These are phyloP conservation scores for Brassica balearica DNA, from an alignment of 441 rosid species.

Conservation along the genomic window DNA sequence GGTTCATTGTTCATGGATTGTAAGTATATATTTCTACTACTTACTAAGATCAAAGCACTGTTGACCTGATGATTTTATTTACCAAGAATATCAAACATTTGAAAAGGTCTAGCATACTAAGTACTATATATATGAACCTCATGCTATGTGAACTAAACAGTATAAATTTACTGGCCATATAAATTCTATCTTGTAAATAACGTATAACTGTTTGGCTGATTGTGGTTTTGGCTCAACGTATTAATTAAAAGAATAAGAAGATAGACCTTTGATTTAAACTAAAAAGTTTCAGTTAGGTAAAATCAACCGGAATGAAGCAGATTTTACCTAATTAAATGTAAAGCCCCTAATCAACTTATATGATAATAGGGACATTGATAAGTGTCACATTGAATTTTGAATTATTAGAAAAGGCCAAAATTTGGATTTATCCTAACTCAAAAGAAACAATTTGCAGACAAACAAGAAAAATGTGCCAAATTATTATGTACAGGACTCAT, in stretches of 20 bases:
- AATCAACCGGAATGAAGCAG: conserved; percentile 31
- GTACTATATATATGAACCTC: background rate
- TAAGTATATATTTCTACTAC: background rate
- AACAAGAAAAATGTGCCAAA: conserved; percentile 40
- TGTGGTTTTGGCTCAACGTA: conserved; percentile 7
- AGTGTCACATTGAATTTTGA: background rate
- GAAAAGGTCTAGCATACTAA: background rate
- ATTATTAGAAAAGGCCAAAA: conserved; percentile 12
- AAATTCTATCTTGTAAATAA: background rate
- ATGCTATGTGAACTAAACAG: background rate
- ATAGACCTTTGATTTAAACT: background rate
- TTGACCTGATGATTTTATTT: background rate
- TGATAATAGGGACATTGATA: conserved; percentile 4
- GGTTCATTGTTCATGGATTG: conserved; percentile 31
- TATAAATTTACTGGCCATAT: background rate
- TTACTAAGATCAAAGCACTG: background rate
- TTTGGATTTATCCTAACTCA: conserved; percentile 17
- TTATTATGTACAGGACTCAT: conserved; percentile 38
- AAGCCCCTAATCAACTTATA: conserved; percentile 12
- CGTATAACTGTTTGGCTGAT: background rate
- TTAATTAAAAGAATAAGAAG: background rate
- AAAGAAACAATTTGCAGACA: conserved; percentile 31
- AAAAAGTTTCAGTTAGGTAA: conserved; percentile 24
- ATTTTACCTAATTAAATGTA: conserved; percentile 25
- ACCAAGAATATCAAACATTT: background rate